Evolutionary conservation across 306 rosid genomes (phyloP).

Genomic region (Quercus dentata): DNA sequence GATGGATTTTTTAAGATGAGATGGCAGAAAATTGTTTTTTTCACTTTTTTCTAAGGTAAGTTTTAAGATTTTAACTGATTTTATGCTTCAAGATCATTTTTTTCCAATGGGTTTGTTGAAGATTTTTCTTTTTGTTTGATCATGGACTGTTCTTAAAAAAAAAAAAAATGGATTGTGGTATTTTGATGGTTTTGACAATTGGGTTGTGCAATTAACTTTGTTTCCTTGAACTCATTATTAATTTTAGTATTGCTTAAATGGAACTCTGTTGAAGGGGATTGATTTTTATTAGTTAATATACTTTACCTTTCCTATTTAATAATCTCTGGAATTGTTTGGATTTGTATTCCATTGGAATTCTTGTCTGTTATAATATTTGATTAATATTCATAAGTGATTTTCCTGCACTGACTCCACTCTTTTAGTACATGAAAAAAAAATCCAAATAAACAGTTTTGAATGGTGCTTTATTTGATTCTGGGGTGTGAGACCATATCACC

Average conservation of each 20-base stretch:
- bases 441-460: constrained; percentile 14
- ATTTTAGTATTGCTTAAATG: background rate
- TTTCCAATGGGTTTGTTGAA: background rate
- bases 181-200: constrained; percentile 1
- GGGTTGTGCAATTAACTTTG: background rate
- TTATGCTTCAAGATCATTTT: constrained; percentile 2
- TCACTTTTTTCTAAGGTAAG: constrained; percentile 15
- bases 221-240: background rate
- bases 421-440: background rate
- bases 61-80: background rate
- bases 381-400: background rate
- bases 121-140: background rate
- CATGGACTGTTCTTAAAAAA: background rate
- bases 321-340: background rate
- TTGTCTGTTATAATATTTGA: background rate
- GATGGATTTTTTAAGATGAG: constrained; percentile 12
- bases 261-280: background rate
- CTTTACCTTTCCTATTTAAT: background rate
- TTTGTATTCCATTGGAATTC: background rate
- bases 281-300: background rate
- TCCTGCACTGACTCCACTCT: constrained; percentile 1
- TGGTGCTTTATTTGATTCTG: constrained; percentile 3
- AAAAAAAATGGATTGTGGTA: background rate
- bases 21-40: background rate
- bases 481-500: background rate